Conservation (phyloP, 306 rosid species). For the Medicago arabica region DNA sequence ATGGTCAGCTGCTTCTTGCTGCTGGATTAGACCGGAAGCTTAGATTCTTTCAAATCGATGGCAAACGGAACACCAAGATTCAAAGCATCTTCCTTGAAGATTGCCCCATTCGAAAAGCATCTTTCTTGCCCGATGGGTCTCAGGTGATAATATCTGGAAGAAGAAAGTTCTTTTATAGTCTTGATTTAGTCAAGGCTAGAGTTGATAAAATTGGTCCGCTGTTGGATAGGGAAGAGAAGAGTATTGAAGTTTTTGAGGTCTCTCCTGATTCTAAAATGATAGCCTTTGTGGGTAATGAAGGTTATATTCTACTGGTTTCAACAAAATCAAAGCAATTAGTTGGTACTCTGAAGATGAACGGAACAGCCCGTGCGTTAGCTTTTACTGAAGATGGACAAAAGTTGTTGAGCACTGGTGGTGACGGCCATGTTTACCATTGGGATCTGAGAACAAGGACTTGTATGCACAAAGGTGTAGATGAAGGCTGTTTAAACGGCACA, state of each 20-base stretch:
- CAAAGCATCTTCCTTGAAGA: constrained; percentile 88
- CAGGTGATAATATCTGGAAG: constrained; percentile 86
- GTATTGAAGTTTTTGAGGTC: constrained; percentile 87
- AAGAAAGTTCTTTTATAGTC: constrained; percentile 76
- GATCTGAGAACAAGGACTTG: constrained; percentile 85
- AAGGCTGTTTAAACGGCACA: constrained; percentile 43
- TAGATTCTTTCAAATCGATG: constrained; percentile 86
- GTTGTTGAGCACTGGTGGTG: constrained; percentile 81
- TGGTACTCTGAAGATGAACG: constrained; percentile 93
- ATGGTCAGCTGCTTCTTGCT: constrained; percentile 80
- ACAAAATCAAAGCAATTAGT: constrained; percentile 80
- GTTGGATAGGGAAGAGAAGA: constrained; percentile 92
- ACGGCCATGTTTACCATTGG: constrained; percentile 94
- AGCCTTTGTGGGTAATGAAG: constrained; percentile 92
- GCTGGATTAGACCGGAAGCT: constrained; percentile 84
- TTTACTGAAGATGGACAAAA: constrained; percentile 77
- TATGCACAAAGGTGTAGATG: constrained; percentile 60
- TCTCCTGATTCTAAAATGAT: constrained; percentile 83
- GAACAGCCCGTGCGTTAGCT: constrained; percentile 79
- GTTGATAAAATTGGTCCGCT: constrained; percentile 87
- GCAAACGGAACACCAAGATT: constrained; percentile 84
- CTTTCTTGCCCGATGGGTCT: constrained; percentile 89
- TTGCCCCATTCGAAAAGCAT: constrained; percentile 75
- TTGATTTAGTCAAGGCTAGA: constrained; percentile 80
- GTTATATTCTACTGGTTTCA: constrained; percentile 87